Base-by-base conservation (phyloP, 495 filamentous ascomycete species). In the Penicillium atrosanguineum region DNA sequence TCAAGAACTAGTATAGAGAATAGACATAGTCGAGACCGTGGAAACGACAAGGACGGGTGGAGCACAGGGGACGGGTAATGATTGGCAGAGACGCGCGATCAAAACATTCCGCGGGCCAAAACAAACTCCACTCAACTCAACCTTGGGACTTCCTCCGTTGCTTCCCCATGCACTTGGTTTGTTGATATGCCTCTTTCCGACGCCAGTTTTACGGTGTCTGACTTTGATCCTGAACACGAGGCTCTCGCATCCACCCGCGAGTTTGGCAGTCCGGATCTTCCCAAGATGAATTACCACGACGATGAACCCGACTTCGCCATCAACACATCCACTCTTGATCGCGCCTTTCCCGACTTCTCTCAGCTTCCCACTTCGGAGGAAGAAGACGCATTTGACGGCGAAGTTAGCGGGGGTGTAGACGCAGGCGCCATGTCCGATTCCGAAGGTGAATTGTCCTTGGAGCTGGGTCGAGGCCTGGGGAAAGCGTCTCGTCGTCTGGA, bases 241-340 rank as follows among this genome's bases (percentile, higher is more conserved):
- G 77, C 77, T 14, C 57, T 80, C 31, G 72, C 72, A 26, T 81
- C 78, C 11, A 80, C 76, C 19, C 70, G 69, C 55, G 69, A 78
- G 50, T 55, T 79, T n/a, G 73, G 66, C 28, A 69, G 65, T 42
- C 67, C 67, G n/a, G 62, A 60, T 29, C 64, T 78, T 20, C 74
- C 75, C 21, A 61, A 70, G 19, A 67, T 75, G 50, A 70, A 65
- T 46, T 31, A 39, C 41, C 15, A 41, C 19, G 52, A 61, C 44
- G 62, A 60, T 15, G 69, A 79, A 44, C 74, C 73, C 9, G 74
- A 79, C 42, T 79, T 71, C 48, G 69, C 67, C 29, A 76, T 87
- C 60, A 82, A 87, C 69, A 87, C 83, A 7, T 87, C 83, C 8
- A 83, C 77, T 34, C 71, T 87, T 41, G 81, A 79, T 20, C 79